Base-by-base conservation (phyloP, 805 yeast genomes). In the Hagleromyces aurorensis region DNA sequence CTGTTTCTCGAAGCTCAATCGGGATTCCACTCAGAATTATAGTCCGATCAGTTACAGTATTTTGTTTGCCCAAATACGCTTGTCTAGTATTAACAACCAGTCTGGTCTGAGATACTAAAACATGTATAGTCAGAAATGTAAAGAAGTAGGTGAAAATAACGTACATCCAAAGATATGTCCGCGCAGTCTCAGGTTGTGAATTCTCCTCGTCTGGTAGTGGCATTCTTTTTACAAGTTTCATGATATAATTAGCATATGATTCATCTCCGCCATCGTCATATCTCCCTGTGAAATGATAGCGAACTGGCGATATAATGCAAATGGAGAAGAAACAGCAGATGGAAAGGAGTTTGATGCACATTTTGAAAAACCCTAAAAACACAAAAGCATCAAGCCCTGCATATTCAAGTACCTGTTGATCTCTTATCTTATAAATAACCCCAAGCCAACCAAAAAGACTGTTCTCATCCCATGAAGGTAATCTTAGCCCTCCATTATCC, bases 331-430 rank as follows among this genome's bases (percentile, higher is more conserved):
- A 34, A 26, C 83, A 69, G 48, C 86, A 78, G 1, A 71, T 58
- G 3, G 72, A 57, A 14, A 89, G 56, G 6, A 83, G 61, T 50
- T 74, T 73, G 27, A 87, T 82, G 37, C 91, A 72, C 82, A 86
- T 83, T 37, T 82, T 78, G 69, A 91, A 91, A 52, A 89, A 87
- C 3, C 86, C 86, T 18, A 89, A 59, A 48, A 83, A 89, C 27
- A 91, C 97, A 58, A 72, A 86, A 1, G 96, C 96, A 59, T 89
- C 98, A 24, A 89, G 59, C 0, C 98, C 98, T 3, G 96, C 95
- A 47, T 78, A 79, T 37, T 85, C 89, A 29, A 89, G 65, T 2
- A 91, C 70, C 34, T 85, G 86, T 10, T 70, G 65, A 43, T 89
- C 97, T 15, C 68, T 64, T 12, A 87, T 75, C 8, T 56, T 55